Conservation (phyloP, 2,329 filamentous ascomycete species). For the Plenodomus lindquistii region DNA sequence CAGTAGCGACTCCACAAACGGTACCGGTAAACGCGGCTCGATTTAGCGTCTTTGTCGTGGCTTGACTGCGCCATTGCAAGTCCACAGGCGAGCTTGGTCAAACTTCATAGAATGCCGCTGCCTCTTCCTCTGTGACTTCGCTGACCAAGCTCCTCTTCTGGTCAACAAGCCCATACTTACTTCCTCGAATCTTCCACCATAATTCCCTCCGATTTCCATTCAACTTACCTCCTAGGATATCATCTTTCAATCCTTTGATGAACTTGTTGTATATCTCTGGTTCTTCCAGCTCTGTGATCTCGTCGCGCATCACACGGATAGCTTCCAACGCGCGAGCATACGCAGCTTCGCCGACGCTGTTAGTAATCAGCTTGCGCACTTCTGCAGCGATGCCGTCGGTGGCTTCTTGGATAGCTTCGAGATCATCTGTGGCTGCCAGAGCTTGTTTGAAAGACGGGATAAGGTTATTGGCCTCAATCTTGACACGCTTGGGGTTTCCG, state of each 20-base stretch:
- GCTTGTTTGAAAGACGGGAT: conserved; percentile 90
- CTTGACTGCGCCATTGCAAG: too few species aligned
- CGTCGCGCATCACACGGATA: conserved; percentile 75
- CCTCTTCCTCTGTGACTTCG: conserved; percentile 70
- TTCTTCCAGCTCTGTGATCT: conserved; percentile 75
- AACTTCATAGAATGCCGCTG: conserved; percentile 49
- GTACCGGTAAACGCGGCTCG: too few species aligned
- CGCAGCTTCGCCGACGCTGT: conserved; percentile 74
- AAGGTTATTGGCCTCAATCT: conserved; percentile 71
- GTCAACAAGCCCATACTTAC: conserved; percentile 74
- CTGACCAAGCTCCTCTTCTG: conserved; percentile 65
- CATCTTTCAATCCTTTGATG: conserved; percentile 70
- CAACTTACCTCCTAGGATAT: conserved; percentile 69
- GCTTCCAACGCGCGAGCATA: conserved; percentile 78
- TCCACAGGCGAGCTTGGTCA: too few species aligned
- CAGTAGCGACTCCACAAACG: too few species aligned
- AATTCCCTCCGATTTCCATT: conserved; percentile 79
- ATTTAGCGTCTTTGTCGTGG: too few species aligned
- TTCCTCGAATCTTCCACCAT: conserved; percentile 74
- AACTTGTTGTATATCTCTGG: conserved; percentile 77
- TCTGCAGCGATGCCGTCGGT: conserved; percentile 75
- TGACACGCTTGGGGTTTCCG: conserved; percentile 58
- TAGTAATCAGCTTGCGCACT: conserved; percentile 68
- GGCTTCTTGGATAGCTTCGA: conserved; percentile 67
- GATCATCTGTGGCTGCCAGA: conserved; percentile 63